Base-by-base conservation (phyloP, 2,329 filamentous ascomycete genomes). In the Cladosporium sp. region DNA sequence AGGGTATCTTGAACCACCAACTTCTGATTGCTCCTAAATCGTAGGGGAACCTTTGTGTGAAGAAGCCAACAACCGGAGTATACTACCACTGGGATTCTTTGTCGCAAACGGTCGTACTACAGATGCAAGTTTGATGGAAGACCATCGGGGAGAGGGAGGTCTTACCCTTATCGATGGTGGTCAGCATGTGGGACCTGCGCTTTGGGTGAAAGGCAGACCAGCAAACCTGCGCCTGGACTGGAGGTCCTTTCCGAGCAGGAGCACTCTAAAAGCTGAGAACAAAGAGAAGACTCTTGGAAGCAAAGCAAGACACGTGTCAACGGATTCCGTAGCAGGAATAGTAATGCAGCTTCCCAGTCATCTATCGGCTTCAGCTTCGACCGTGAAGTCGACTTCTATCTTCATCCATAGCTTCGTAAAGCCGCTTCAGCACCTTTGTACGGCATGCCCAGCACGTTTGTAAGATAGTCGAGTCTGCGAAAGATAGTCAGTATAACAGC, bases 401-500 rank as follows among this genome's bases (percentile, higher is more conserved):
- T 11, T 33, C 33, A 40, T 23, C 11, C 31, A n/a, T 40, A 56
- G 35, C 50, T 31, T 46, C 61, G 50, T 35, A 63, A 56, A 56
- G 71, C 73, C 59, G 68, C 68, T 23, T 66, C 79, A 21, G 86
- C 86, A 73, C 87, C 84, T 65, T 85, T 81, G 14, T 78, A 76
- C 26, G 81, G 79, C 16, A 86, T 78, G 16, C 87, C 87, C 59
- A 89, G 84, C n/a, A 88, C 80, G 70, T 85, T 86, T 49, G 85
- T 84, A 60, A 90, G 80, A 75, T 89, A 89, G 70, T 89, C 85
- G 71, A 88, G 82, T 74, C 88, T 90, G 64, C 18, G 58, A 29
- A 21, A 33, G 37, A 67, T 33, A 52, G 23, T 31, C 18, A 44
- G 65, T 65, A 35, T 26, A 31, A 63, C 16, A 18, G 5, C n/a